Conservation (phyloP, 495 filamentous ascomycete genomes). For the Cenococcum geophilum region DNA sequence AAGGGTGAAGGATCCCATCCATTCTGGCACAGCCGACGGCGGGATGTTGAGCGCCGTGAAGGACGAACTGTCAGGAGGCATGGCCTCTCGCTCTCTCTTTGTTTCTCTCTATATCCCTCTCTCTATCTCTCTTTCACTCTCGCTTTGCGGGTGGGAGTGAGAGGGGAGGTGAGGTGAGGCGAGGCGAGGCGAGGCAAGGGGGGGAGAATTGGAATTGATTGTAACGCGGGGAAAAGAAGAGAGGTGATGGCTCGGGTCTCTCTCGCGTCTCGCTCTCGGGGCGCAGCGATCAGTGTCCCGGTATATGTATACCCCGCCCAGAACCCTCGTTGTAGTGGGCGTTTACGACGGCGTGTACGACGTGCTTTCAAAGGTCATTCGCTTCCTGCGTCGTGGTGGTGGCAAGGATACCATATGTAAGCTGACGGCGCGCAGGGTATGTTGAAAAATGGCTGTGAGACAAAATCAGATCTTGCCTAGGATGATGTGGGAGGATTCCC, state of each 20-base stretch:
- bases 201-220: too few species aligned
- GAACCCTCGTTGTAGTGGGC: constrained; percentile 16
- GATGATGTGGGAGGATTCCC: constrained; percentile 9
- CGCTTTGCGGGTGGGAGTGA: neutral
- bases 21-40: constrained; percentile 44
- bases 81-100: too few species aligned
- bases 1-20: constrained; percentile 54
- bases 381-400: constrained; percentile 16
- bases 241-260: too few species aligned
- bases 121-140: neutral
- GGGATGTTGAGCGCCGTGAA: constrained; percentile 51
- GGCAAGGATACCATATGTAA: constrained; percentile 29
- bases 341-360: constrained; percentile 25
- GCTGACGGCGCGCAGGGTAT: constrained; percentile 30
- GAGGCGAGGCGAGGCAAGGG: neutral
- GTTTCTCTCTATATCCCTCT: too few species aligned
- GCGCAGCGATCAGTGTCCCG: neutral
- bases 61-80: constrained; percentile 49
- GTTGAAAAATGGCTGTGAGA: constrained; percentile 12
- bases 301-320: constrained; percentile 17
- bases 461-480: constrained; percentile 21
- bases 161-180: neutral
- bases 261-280: neutral
- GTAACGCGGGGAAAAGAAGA: too few species aligned
- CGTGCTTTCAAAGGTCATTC: constrained; percentile 26